Percentiles rank a stretch among this genome's conserved stretches.
These are phyloP conservation scores for Microbotryum intermedium DNA, from an alignment of 1,284 basidiomycete species.

Conservation along the genomic window DNA sequence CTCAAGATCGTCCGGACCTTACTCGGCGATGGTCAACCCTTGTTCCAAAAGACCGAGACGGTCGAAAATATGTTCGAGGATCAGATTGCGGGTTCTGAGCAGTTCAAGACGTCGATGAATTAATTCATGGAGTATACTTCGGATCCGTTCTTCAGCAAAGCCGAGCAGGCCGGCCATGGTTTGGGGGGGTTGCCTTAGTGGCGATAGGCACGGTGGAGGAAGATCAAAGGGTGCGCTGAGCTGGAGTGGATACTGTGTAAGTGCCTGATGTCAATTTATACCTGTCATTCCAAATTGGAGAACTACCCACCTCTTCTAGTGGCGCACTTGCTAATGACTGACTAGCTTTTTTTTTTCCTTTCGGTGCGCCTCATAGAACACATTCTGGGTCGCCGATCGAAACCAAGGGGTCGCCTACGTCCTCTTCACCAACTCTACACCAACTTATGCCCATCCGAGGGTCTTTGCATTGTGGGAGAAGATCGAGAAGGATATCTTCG, in stretches of 20 bases:
- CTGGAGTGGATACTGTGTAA: constrained; percentile 4
- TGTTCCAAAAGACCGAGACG: constrained; percentile 9
- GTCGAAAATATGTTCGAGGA: constrained; percentile 22
- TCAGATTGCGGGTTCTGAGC: background rate
- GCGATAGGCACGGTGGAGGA: background rate
- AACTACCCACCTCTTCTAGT: background rate
- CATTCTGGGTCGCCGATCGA: constrained; percentile 10
- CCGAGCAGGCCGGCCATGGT: constrained; percentile 4
- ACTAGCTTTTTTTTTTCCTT: no score
- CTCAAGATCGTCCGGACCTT: constrained; percentile 16
- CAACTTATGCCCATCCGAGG: background rate
- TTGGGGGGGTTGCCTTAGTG: background rate
- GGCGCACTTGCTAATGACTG: background rate
- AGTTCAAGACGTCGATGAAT: background rate
- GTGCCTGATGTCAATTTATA: no score
- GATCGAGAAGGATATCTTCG: constrained; percentile 8
- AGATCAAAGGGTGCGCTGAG: constrained; percentile 2
- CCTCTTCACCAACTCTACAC: background rate
- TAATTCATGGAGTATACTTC: background rate
- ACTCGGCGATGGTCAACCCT: constrained; percentile 3
- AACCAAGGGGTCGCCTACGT: background rate
- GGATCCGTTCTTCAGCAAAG: background rate
- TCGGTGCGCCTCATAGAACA: background rate
- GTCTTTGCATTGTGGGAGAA: constrained; percentile 8
- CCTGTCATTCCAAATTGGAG: no score